Evolutionary conservation across 192 early-diverging fungal genomes (phyloP), one percentile per base, ranked within the genome.

Genomic region (Podochytrium sp.): DNA sequence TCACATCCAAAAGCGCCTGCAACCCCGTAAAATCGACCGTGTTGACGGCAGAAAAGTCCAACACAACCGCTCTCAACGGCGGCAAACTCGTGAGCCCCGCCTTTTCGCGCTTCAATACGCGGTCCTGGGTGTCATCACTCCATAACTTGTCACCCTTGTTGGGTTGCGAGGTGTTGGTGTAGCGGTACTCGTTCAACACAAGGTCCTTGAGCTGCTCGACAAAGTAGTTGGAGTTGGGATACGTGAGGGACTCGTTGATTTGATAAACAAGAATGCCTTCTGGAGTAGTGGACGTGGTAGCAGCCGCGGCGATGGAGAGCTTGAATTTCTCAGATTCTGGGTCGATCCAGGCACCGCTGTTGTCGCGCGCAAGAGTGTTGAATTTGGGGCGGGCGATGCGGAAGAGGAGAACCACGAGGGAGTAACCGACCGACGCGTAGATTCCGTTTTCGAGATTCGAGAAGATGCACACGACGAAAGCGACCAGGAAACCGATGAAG

Each of bases 11-110:
- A 4, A 97, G 85, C 33, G 83, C 83, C 74, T 94, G 91, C 37
- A 93, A 67, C 14, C 92, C 94, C 0, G 94, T 92, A 20, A 88
- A 86, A 68, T 97, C 95, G 51, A 96, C 84, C 30, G 85, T 69
- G 38, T 91, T 90, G 27, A 96, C 93, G 30, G 85, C 89, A 0
- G 89, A 83, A 57, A 97, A 89, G 74, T 97, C 95, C 55, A 97
- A 84, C 37, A 97, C 81, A 27, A 95, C 75, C 1, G 93, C 90
- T 30, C 85, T 81, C 29, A 96, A 79, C 2, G 78, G 67, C 12
- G 75, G 79, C 32, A 79, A 69, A 10, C 3, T 10, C 0, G 43
- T 47, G 14, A 32, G 16, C 0, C 60, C 60, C 27, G 7, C 0
- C 35, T 38, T 62, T 62, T 37, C 18, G 16, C 53, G 35, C 0